Conservation (phyloP, 176 grass and related monocot species). For the Aegilops umbellulata region DNA sequence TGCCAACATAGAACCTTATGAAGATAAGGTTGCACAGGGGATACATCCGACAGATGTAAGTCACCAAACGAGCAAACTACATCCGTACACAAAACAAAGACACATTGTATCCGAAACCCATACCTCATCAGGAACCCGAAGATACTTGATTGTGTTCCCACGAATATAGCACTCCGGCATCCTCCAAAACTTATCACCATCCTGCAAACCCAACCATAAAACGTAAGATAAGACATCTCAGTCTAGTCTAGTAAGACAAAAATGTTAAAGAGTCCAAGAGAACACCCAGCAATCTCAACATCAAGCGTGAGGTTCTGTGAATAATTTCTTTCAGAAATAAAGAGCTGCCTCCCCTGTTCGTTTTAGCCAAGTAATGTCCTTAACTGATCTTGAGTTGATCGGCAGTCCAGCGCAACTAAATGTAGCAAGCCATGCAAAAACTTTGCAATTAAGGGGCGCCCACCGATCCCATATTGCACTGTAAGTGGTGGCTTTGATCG, state of each 20-base stretch:
- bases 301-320: not conserved
- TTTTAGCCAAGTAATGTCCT: not conserved
- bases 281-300: not conserved
- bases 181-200: conserved; percentile 99
- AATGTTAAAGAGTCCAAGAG: not conserved
- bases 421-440: too few species aligned
- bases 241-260: not conserved
- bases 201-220: conserved; percentile 52
- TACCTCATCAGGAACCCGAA: conserved; percentile 99
- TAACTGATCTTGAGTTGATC: not conserved
- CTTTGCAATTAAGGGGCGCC: too few species aligned
- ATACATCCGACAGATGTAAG: not conserved
- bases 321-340: not conserved
- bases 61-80: not conserved
- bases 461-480: too few species aligned
- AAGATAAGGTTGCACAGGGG: not conserved
- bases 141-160: conserved; percentile 98
- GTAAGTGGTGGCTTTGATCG: too few species aligned
- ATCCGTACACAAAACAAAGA: not conserved
- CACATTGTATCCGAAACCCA: not conserved
- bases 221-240: not conserved
- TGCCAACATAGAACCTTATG: not conserved
- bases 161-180: conserved; percentile 99
- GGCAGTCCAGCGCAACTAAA: too few species aligned
- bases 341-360: not conserved